phyloP scores from a whole-genome alignment of 108 stramenopile species.

The Epithemia pelagica region DNA sequence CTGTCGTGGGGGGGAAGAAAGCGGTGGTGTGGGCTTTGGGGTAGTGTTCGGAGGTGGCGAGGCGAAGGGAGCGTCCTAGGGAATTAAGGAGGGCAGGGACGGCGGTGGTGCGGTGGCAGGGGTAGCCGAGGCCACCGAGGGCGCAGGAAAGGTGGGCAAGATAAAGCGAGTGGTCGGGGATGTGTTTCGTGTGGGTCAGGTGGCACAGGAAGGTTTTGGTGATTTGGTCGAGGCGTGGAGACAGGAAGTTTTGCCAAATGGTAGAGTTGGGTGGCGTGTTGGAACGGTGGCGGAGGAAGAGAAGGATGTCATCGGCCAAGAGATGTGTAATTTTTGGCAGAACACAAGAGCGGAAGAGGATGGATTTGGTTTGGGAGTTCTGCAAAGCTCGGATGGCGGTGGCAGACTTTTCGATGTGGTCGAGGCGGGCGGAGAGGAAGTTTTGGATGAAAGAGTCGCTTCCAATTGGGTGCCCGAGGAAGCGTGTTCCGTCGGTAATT shows the following conservation, averaged over 20 bases:
- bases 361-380: background rate
- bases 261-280: background rate
- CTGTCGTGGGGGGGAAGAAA: background rate
- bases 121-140: background rate
- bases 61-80: background rate
- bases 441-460: background rate
- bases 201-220: background rate
- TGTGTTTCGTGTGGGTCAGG: background rate
- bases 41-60: background rate
- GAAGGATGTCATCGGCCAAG: background rate
- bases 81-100: background rate
- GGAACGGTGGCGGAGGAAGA: background rate
- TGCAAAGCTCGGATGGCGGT: background rate
- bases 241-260: background rate
- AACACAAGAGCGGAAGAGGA: background rate
- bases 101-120: background rate
- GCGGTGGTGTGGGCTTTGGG: background rate
- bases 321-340: background rate
- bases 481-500: background rate
- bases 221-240: background rate
- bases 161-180: background rate
- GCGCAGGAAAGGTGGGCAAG: background rate
- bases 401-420: background rate
- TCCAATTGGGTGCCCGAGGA: background rate
- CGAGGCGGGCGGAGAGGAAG: background rate